Percentiles rank a stretch among this genome's conserved stretches.
Evolutionary conservation across 208 protist genomes (phyloP).

Genomic region (Trypanosoma platydactyli): DNA sequence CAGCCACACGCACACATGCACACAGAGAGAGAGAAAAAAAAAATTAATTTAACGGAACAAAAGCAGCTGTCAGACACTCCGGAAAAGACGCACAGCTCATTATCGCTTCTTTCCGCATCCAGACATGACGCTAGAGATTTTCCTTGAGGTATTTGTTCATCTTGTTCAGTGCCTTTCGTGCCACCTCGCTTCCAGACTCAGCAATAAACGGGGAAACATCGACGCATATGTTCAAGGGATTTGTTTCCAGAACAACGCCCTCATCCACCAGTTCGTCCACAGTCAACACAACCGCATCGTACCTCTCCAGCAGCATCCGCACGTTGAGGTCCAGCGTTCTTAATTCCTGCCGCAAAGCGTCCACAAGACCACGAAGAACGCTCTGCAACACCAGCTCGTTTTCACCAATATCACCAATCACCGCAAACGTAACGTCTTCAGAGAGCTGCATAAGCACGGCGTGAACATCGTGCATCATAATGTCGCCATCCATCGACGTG

Average conservation of each 20-base stretch:
- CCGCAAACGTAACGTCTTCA: slow-evolving; percentile 70
- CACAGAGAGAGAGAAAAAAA: too few species aligned
- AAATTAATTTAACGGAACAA: too few species aligned
- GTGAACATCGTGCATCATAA: slow-evolving; percentile 77
- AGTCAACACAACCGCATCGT: slow-evolving; percentile 81
- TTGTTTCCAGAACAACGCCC: slow-evolving; percentile 85
- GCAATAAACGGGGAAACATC: slow-evolving; percentile 67
- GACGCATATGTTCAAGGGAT: slow-evolving; percentile 42
- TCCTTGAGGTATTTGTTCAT: slow-evolving; percentile 88
- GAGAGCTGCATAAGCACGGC: slow-evolving; percentile 62
- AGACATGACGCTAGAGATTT: slow-evolving; percentile 46
- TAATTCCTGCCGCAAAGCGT: slow-evolving; percentile 59
- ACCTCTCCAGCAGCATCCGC: slow-evolving; percentile 76
- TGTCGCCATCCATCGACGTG: slow-evolving; percentile 52
- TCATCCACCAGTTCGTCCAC: slow-evolving; percentile 92
- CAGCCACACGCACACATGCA: too few species aligned
- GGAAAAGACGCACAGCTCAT: not conserved
- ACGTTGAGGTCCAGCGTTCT: slow-evolving; percentile 52
- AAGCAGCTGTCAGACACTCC: not conserved
- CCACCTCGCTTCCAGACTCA: slow-evolving; percentile 56
- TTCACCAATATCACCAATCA: slow-evolving; percentile 78
- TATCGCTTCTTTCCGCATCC: not conserved
- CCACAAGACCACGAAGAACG: slow-evolving; percentile 65
- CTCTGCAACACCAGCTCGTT: slow-evolving; percentile 82
- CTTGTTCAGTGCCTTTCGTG: slow-evolving; percentile 64